Evolutionary conservation across 2,329 filamentous ascomycete genomes (phyloP), one percentile per base, ranked within the genome.

Genomic region (Cercospora citrullina): DNA sequence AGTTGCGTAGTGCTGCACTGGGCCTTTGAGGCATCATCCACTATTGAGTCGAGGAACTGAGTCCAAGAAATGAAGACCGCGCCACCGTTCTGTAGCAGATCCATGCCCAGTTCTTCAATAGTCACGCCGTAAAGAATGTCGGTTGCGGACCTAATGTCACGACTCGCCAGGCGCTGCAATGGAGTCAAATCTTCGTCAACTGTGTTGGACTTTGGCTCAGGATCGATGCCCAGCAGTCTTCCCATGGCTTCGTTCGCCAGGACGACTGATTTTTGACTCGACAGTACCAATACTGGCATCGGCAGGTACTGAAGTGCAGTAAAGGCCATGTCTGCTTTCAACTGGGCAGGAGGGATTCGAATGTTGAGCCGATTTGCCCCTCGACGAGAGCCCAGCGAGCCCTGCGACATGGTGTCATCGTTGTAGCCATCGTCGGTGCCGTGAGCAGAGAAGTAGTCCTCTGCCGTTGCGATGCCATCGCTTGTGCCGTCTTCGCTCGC

Each of bases 231-330:
- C 23, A 94, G 80, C 73, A 94, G 80, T 64, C 87, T 84, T 1
- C 88, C 90, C 86, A 93, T 90, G 21, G 91, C 89, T 72, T 93
- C 89, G 73, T 94, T 94, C 33, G 90, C 91, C 48, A 93, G 79
- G 1, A 91, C 84, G 3, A 93, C 85, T 0, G 89, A 91, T 78
- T 93, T 93, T 31, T 86, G 75, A 39, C 84, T 87, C 61, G 89
- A 89, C 39, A 94, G 80, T 1, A 94, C 87, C 39, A 93, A 77
- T 4, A 92, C 77, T 0, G 91, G 91, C 58, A 92, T 87, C 0
- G 91, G 91, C 5, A 94, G 82, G 75, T 91, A 92, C 74, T 91
- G 90, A 79, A 94, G 81, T 5, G 90, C 88, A 0, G 88, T 86
- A 68, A 91, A 87, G 23, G 90, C 88, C 61, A 79, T 77, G 55